A percentile compares a stretch with the other conserved stretches of the same genome.
phyloP scores from a whole-genome alignment of 768 basidiomycete species.

The Trametes punicea region DNA sequence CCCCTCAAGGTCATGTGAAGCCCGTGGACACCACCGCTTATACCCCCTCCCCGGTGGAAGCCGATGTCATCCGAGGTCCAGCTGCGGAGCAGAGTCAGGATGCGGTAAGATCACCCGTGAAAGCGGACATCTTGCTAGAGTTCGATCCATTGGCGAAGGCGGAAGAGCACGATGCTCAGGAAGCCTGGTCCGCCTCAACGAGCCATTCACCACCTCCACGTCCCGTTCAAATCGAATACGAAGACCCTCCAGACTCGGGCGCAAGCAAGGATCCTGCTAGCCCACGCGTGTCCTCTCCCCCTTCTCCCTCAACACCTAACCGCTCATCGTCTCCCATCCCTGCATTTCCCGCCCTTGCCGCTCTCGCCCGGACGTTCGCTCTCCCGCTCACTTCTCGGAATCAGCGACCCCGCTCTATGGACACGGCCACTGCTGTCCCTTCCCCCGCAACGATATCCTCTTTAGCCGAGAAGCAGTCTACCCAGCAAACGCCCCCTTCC shows the following conservation, averaged over 20 bases:
- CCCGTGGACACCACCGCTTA: neutral
- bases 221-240: neutral
- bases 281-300: conserved; percentile 20
- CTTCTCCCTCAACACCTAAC: conserved; percentile 33
- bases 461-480: conserved; percentile 47
- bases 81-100: conserved; percentile 25
- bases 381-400: conserved; percentile 42
- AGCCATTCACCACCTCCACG: conserved; percentile 52
- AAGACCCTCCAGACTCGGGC: neutral
- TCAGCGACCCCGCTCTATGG: conserved; percentile 55
- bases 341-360: conserved; percentile 60
- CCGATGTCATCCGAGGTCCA: conserved; percentile 38
- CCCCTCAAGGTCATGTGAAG: neutral
- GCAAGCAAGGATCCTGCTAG: neutral
- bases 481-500: neutral
- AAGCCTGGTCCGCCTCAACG: conserved; percentile 63
- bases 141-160: conserved; percentile 65
- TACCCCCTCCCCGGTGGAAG: conserved; percentile 40
- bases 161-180: conserved; percentile 56
- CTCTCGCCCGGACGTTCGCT: conserved; percentile 63
- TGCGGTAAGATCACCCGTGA: conserved; percentile 16
- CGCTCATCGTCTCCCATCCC: conserved; percentile 37
- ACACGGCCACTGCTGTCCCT: conserved; percentile 54
- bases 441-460: conserved; percentile 55
- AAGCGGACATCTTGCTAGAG: conserved; percentile 46